Conservation (phyloP, 176 grass and related monocot genomes). For the Microstegium vimineum region DNA sequence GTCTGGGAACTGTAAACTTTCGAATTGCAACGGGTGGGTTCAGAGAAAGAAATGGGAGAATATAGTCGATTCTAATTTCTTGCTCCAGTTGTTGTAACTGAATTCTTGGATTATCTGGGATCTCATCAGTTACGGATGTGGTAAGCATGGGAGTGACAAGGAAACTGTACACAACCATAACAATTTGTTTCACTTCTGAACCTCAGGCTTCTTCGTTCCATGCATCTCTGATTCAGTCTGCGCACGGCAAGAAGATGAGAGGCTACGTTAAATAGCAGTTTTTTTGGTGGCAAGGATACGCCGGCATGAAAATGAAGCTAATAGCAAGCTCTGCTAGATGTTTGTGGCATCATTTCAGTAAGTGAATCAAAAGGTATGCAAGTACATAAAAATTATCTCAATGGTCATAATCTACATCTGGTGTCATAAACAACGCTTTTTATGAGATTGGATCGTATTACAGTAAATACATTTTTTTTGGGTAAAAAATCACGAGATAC, state of each 20-base stretch:
- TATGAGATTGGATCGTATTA: neutral
- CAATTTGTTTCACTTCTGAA: neutral
- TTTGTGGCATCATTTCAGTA: neutral
- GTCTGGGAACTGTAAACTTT: neutral
- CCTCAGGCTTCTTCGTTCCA: neutral
- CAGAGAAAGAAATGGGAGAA: neutral
- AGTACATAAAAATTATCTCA: neutral
- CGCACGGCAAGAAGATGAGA: neutral
- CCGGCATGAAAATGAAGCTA: neutral
- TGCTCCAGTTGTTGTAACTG: neutral
- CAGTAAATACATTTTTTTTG: no score
- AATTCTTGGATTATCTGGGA: neutral
- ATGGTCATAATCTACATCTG: neutral
- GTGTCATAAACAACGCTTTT: neutral
- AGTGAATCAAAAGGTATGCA: neutral
- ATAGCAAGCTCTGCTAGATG: neutral
- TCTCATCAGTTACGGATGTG: neutral
- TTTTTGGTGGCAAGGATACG: no score
- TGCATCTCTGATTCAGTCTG: neutral
- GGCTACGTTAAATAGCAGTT: neutral
- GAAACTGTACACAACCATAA: neutral
- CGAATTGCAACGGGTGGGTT: neutral
- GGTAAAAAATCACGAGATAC: no score
- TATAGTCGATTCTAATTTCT: neutral
- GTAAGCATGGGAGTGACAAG: neutral